Conservation (phyloP, 164 flowering plant genomes). For the Taxillus chinensis region DNA sequence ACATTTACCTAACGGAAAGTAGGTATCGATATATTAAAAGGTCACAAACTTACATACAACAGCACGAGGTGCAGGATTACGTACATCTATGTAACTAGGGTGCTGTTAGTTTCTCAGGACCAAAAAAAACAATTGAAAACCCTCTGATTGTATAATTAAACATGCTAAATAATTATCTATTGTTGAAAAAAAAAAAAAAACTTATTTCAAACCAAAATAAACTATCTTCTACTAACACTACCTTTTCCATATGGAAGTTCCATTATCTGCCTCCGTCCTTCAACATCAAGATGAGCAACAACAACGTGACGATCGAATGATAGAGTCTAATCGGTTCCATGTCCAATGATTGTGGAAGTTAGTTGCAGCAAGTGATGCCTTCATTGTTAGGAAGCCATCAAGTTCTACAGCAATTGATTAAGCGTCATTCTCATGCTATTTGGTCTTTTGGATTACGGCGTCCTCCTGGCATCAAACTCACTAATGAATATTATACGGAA, state of each 20-base stretch:
- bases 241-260: constrained; percentile 93
- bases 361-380: constrained; percentile 93
- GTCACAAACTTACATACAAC: no score
- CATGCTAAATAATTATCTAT: no score
- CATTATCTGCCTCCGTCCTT: constrained; percentile 91
- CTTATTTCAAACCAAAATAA: no score
- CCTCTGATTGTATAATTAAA: no score
- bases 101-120: no score
- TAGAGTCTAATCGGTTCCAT: constrained; percentile 91
- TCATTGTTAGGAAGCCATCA: constrained; percentile 95
- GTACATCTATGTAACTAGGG: no score
- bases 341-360: constrained; percentile 89
- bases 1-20: no score
- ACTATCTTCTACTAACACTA: constrained; percentile 21
- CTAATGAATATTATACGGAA: constrained; percentile 90
- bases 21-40: no score
- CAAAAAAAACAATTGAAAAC: no score
- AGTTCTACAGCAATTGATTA: constrained; percentile 95
- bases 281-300: constrained; percentile 96
- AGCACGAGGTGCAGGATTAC: no score
- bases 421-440: constrained; percentile 95
- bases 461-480: constrained; percentile 96
- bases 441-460: constrained; percentile 91
- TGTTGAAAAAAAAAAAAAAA: no score
- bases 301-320: constrained; percentile 89